Evolutionary conservation across 495 filamentous ascomycete genomes (phyloP).

Genomic region (Penicillium odoratum): DNA sequence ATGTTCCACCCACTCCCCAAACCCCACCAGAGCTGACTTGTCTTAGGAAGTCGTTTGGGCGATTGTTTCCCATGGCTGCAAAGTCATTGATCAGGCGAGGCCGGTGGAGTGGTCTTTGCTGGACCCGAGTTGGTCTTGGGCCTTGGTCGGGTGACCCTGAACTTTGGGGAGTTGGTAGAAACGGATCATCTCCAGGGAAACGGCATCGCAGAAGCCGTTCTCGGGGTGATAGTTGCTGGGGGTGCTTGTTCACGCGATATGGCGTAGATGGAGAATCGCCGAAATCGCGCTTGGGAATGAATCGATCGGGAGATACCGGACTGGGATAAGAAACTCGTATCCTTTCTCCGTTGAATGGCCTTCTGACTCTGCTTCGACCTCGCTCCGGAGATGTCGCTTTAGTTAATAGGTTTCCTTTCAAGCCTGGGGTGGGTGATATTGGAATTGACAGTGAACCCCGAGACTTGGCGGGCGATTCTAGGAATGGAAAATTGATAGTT

Average conservation of each 20-base stretch:
- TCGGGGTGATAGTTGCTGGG: constrained; percentile 55
- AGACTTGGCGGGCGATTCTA: constrained; percentile 17
- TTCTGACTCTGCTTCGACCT: constrained; percentile 20
- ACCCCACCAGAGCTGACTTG: constrained; percentile 67
- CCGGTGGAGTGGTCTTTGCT: constrained; percentile 30
- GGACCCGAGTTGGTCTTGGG: constrained; percentile 20
- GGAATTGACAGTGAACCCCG: constrained; percentile 12
- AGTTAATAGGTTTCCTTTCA: constrained; percentile 15
- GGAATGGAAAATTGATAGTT: constrained; percentile 20
- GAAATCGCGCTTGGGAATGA: constrained; percentile 59
- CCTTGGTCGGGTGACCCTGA: constrained; percentile 24
- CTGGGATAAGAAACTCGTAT: constrained; percentile 14
- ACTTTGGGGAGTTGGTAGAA: constrained; percentile 42
- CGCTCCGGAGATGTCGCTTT: constrained; percentile 11
- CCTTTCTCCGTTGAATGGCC: not conserved
- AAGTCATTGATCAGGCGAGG: constrained; percentile 39
- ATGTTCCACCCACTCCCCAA: constrained; percentile 78
- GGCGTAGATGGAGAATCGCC: constrained; percentile 48
- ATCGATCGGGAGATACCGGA: constrained; percentile 60
- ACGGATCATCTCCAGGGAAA: constrained; percentile 63
- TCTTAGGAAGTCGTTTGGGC: constrained; percentile 17
- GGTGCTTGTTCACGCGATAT: constrained; percentile 65
- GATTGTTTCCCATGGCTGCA: constrained; percentile 10
- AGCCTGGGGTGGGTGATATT: constrained; percentile 2
- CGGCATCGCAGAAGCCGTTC: constrained; percentile 64